Base-by-base conservation (phyloP, 2,329 filamentous ascomycete genomes). In the Ophiostoma australiae region DNA sequence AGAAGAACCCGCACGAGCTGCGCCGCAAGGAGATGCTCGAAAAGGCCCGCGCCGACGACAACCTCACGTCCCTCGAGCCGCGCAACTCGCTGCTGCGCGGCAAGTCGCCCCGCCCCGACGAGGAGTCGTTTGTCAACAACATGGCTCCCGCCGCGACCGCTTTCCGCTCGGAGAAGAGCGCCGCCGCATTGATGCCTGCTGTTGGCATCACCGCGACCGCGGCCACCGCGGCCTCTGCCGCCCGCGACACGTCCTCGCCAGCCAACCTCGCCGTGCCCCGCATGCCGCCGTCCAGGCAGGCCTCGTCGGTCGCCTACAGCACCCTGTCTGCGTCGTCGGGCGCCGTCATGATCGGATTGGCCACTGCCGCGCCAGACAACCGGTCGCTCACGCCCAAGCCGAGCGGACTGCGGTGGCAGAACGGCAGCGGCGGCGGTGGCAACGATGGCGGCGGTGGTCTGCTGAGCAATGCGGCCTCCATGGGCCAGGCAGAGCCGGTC, bases 1-100 rank as follows among this genome's bases (percentile, higher is more conserved):
- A 91, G 78, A 87, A 93, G 82, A 98, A 98, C 82, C 94, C 94
- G 4, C 94, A 98, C 80, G 89, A 91, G 74, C 90, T 90, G 85
- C 89, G 90, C 77, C 90, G 92, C 81, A 97, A 96, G 86, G 92
- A 94, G 81, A 88, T 92, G 63, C 66, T 41, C 79, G 91, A 94
- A 80, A 92, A 94, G 84, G 80, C 88, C 73, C 89, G 90, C 74
- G 91, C 95, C 75, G 82, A 91, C 72, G 93, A 97, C 79, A 89
- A 89, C 72, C 88, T 97, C 68, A 97, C 93, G 1, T 91, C 93
- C 5, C 86, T 97, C 55, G 92, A 96, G 77, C 91, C 93, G 1
- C 91, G 92, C 78, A 94, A 94, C 83, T 94, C 91, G 15, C 87
- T 97, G 27, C 88, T 97, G 72, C 68, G 35, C n/a, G 63, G 33